phyloP scores from a whole-genome alignment of 805 yeast species.

The Cyberlindnera nakhonratchasimensis region DNA sequence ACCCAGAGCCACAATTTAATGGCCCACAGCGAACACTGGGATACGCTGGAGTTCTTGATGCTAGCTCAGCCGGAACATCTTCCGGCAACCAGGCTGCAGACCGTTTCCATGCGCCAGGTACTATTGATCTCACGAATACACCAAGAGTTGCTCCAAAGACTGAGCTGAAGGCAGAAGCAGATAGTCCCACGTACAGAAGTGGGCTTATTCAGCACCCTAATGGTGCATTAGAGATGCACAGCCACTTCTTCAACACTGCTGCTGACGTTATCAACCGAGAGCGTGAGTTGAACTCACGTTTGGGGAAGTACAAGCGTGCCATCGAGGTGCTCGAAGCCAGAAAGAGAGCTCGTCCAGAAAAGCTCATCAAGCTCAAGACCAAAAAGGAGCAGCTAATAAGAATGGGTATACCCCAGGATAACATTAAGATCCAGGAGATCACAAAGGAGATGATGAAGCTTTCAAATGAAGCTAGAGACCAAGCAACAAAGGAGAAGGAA shows the following conservation, averaged over 20 bases:
- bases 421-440: slow-evolving; percentile 6
- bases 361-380: slow-evolving; percentile 8
- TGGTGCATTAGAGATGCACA: slow-evolving; percentile 9
- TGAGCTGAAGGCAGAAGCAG: background rate
- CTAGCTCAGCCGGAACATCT: background rate
- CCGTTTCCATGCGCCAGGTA: background rate
- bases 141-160: background rate
- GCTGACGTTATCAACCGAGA: slow-evolving; percentile 6
- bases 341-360: slow-evolving; percentile 11
- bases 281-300: slow-evolving; percentile 7
- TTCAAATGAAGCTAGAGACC: slow-evolving; percentile 3
- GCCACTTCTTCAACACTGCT: slow-evolving; percentile 8
- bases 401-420: slow-evolving; percentile 10
- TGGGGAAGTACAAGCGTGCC: slow-evolving; percentile 9
- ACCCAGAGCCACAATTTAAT: too few species aligned
- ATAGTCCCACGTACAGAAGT: background rate
- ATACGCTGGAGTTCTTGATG: too few species aligned
- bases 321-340: slow-evolving; percentile 1
- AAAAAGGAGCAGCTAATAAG: slow-evolving; percentile 11
- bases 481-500: slow-evolving; percentile 2
- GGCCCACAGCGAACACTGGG: background rate
- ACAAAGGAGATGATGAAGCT: slow-evolving; percentile 7
- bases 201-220: slow-evolving; percentile 8
- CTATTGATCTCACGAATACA: background rate
- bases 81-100: background rate